A percentile compares a stretch with the other conserved stretches of the same genome.
phyloP scores from a whole-genome alignment of 2,329 filamentous ascomycete species.

The Clarireedia paspali region DNA sequence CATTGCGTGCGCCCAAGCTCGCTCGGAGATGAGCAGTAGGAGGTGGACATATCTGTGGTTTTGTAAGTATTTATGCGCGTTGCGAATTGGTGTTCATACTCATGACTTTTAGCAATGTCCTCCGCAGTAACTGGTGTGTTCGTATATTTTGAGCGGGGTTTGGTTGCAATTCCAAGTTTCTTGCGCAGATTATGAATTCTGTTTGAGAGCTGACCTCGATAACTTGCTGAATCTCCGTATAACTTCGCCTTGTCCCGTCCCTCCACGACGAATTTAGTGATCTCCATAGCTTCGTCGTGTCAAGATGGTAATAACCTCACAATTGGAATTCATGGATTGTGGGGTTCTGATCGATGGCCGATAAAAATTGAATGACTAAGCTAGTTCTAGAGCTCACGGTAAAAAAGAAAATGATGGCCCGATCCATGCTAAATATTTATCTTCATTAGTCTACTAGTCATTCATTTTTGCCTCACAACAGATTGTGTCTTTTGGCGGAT shows the following conservation, averaged over 20 bases:
- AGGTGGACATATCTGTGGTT: slow-evolving; percentile 61
- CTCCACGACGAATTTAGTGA: slow-evolving; percentile 75
- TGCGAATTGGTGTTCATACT: slow-evolving; percentile 47
- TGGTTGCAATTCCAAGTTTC: slow-evolving; percentile 76
- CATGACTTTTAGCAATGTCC: slow-evolving; percentile 65
- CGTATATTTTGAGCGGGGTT: slow-evolving; percentile 79
- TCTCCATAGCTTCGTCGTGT: slow-evolving; percentile 16
- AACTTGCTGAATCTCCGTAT: slow-evolving; percentile 81
- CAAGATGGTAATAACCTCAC: not conserved
- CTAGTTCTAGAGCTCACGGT: not conserved
- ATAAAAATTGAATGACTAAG: not conserved
- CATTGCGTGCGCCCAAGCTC: slow-evolving; percentile 95
- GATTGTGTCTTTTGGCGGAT: not conserved
- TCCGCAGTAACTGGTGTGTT: slow-evolving; percentile 66
- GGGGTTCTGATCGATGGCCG: slow-evolving; percentile 1
- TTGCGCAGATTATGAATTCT: slow-evolving; percentile 76
- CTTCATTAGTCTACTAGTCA: not conserved
- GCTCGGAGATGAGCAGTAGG: slow-evolving; percentile 78
- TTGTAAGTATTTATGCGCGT: slow-evolving; percentile 10
- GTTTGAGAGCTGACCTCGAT: slow-evolving; percentile 71
- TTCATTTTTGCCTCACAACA: not conserved
- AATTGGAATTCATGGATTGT: slow-evolving; percentile 3
- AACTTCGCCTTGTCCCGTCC: slow-evolving; percentile 77
- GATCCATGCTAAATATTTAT: not conserved
- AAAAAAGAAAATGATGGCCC: slow-evolving; percentile 6